These are phyloP conservation scores for Passiflora organensis DNA, from an alignment of 345 rosid species.

Conservation along the genomic window DNA sequence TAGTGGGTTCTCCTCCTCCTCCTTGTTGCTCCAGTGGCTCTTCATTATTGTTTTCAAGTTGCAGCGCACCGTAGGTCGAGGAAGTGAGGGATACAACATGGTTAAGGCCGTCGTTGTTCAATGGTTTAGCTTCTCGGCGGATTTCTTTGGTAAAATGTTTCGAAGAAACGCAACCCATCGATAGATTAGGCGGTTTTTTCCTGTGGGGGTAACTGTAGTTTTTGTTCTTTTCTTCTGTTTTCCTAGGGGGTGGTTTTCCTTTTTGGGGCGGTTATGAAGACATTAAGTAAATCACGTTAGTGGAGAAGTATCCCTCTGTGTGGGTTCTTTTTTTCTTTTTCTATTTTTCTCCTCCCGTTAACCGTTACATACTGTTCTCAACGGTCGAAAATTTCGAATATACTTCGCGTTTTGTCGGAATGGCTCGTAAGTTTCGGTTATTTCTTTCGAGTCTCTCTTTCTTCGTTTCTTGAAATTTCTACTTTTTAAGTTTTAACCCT, in stretches of 20 bases:
- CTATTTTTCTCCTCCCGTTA: no score
- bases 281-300: no score
- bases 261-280: no score
- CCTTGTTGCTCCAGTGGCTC: no score
- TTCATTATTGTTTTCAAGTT: constrained; percentile 37
- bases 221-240: no score
- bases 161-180: constrained; percentile 92
- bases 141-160: constrained; percentile 51
- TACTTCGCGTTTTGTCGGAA: constrained; percentile 4
- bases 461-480: not conserved
- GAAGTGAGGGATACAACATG: constrained; percentile 93
- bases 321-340: constrained; percentile 8
- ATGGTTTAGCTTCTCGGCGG: constrained; percentile 35
- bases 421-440: no score
- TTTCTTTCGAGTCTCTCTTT: not conserved
- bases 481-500: not conserved
- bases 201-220: no score
- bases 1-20: not conserved
- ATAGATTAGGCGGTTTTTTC: not conserved
- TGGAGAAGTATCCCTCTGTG: no score
- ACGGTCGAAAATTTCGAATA: constrained; percentile 61
- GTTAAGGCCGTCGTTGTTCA: constrained; percentile 44
- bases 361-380: constrained; percentile 47
- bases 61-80: constrained; percentile 70
- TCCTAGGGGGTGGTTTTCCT: no score